Percentiles rank a stretch among this genome's conserved stretches.
Evolutionary conservation across 805 yeast genomes (phyloP).

Genomic region (Nakazawaea molendinolei): DNA sequence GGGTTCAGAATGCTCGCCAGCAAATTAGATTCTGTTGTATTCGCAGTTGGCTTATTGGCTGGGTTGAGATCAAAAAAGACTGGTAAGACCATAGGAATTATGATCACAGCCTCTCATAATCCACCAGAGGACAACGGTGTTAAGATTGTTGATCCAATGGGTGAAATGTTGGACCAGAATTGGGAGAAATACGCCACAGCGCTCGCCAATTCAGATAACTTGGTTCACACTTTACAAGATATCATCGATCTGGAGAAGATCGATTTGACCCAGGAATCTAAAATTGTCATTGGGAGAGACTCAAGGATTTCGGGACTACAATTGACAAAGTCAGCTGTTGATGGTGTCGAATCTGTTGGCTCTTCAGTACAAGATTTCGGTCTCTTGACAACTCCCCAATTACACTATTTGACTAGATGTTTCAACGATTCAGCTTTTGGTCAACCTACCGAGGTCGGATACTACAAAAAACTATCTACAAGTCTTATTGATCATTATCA

Average conservation of each 20-base stretch:
- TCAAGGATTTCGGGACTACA: slow-evolving; percentile 80
- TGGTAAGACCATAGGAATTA: slow-evolving; percentile 73
- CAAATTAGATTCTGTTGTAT: slow-evolving; percentile 72
- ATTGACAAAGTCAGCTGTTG: slow-evolving; percentile 50
- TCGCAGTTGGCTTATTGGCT: slow-evolving; percentile 79
- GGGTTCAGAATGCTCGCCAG: slow-evolving; percentile 81
- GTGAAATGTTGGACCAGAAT: slow-evolving; percentile 74
- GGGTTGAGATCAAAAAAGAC: slow-evolving; percentile 70
- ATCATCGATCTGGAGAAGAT: slow-evolving; percentile 38
- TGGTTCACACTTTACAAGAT: slow-evolving; percentile 30
- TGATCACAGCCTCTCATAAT: slow-evolving; percentile 95
- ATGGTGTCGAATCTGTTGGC: slow-evolving; percentile 49
- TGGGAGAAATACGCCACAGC: slow-evolving; percentile 85
- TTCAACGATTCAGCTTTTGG: slow-evolving; percentile 64
- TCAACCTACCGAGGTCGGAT: slow-evolving; percentile 56
- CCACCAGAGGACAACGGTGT: slow-evolving; percentile 92
- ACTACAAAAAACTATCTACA: slow-evolving; percentile 53
- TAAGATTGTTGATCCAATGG: slow-evolving; percentile 88
- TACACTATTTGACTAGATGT: slow-evolving; percentile 78
- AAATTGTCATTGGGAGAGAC: slow-evolving; percentile 73
- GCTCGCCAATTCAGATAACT: slow-evolving; percentile 65
- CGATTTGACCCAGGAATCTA: slow-evolving; percentile 34
- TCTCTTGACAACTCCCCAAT: slow-evolving; percentile 85
- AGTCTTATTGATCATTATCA: slow-evolving; percentile 38
- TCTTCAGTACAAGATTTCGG: slow-evolving; percentile 51